phyloP scores from a whole-genome alignment of 768 basidiomycete species.

The Lactarius deliciosus region DNA sequence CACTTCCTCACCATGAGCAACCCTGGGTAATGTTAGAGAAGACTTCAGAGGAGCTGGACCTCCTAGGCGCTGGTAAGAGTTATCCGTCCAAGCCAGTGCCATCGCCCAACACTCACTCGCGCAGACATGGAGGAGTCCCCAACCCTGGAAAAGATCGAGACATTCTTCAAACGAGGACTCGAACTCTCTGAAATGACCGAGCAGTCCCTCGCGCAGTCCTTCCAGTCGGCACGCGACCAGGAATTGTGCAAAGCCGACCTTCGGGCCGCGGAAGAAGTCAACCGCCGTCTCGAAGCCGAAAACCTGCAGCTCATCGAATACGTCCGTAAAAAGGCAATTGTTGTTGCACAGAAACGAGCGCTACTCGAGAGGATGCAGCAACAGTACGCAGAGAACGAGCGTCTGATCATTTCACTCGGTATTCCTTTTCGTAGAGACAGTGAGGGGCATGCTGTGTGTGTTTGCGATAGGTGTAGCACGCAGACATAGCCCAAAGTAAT shows the following conservation, averaged over 20 bases:
- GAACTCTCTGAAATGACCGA: neutral
- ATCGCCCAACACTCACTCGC: neutral
- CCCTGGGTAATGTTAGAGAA: neutral
- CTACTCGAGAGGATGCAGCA: conserved; percentile 11
- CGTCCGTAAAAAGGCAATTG: neutral
- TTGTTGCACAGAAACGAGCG: neutral
- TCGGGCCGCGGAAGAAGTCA: neutral
- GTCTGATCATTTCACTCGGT: neutral
- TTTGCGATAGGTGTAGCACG: neutral
- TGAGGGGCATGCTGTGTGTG: neutral
- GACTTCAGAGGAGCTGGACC: neutral
- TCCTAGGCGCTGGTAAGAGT: conserved; percentile 1
- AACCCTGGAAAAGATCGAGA: neutral
- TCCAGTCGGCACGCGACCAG: conserved; percentile 1
- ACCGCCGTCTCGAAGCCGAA: neutral
- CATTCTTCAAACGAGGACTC: neutral
- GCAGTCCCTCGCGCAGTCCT: neutral
- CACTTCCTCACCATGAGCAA: neutral
- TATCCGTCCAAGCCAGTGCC: neutral
- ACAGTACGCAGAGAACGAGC: conserved; percentile 1
- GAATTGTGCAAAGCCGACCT: conserved; percentile 5
- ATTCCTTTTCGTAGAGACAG: conserved; percentile 1
- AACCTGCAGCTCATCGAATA: conserved; percentile 4
- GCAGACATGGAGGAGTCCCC: conserved; percentile 11
- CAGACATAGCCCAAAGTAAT: neutral